Evolutionary conservation across 805 yeast genomes (phyloP), one percentile per base, ranked within the genome.

Genomic region (Candida pini): DNA sequence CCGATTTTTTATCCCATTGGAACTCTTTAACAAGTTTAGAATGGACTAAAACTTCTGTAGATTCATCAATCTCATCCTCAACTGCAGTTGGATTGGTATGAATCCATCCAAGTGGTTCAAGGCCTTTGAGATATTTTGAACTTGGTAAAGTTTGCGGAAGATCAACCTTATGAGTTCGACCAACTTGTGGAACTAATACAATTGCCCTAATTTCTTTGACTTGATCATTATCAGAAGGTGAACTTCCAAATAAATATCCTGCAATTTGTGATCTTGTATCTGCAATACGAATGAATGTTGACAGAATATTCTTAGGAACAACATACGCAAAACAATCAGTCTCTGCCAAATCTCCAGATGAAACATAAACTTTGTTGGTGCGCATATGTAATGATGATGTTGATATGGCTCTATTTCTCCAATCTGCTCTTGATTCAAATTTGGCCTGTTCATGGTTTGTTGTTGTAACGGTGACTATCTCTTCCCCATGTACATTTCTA

Each of bases 401-500:
- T 1, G 94, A 78, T 31, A 92, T 75, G 0, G 97, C 96, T 26
- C 94, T 63, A 35, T 71, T 70, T 47, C 97, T 71, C 99, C 99
- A 92, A 51, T 88, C 95, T 23, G 88, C 78, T 54, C 77, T 80
- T 2, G 96, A 85, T 30, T 80, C 69, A 54, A 92, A 92, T 12
- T 80, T 63, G 62, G 78, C 80, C 49, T 86, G 92, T 55, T 88
- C 98, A 53, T 84, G 89, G 43, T 77, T 77, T 13, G 89, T 78
- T 0, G 97, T 88, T 0, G 97, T 88, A 20, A 90, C 96, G 0
- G 96, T 90, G 27, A 84, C 81, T 49, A 92, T 90, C 49, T 89
- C 94, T 53, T 92, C 98, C 22, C 99, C 99, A 51, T 89, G 97
- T 2, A 85, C 95, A 53, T 87, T 92, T 18, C 79, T 78, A 0